These are phyloP conservation scores for Fusarium sp. DNA, from an alignment of 2,329 filamentous ascomycete genomes.

Conservation along the genomic window DNA sequence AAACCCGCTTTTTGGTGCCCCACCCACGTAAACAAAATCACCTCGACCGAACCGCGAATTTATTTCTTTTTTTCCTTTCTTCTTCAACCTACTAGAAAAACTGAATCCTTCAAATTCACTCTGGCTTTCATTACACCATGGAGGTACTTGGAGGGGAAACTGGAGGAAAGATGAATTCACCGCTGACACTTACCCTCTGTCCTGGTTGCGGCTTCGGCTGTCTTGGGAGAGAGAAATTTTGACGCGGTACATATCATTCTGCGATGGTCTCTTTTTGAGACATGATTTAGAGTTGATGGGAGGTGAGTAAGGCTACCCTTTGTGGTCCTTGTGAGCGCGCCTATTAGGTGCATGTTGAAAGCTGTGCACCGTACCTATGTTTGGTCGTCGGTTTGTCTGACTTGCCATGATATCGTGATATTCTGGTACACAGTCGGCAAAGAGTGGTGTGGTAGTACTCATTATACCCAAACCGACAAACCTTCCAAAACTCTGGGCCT, in stretches of 20 bases:
- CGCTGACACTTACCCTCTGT: conserved; percentile 64
- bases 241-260: conserved; percentile 51
- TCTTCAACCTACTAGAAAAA: conserved; percentile 60
- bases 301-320: neutral
- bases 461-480: neutral
- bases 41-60: conserved; percentile 6
- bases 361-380: neutral
- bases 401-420: neutral
- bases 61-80: conserved; percentile 48
- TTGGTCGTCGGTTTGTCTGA: neutral
- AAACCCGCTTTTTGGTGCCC: conserved; percentile 2
- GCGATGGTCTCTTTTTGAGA: neutral
- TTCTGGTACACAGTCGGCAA: too few relatives aligned
- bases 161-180: conserved; percentile 70
- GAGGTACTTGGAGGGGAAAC: conserved; percentile 76
- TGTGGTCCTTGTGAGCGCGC: neutral
- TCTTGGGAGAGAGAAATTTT: conserved; percentile 55
- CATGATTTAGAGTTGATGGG: neutral
- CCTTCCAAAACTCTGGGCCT: neutral
- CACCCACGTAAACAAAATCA: conserved; percentile 37
- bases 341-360: neutral
- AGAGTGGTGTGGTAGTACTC: neutral
- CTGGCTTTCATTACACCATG: conserved; percentile 68
- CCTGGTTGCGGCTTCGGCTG: conserved; percentile 53
- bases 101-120: conserved; percentile 76